Percentiles rank a stretch among this genome's conserved stretches.
Evolutionary conservation across 108 stramenopile genomes (phyloP).

Genomic region (Cyclotella kingstonii): DNA sequence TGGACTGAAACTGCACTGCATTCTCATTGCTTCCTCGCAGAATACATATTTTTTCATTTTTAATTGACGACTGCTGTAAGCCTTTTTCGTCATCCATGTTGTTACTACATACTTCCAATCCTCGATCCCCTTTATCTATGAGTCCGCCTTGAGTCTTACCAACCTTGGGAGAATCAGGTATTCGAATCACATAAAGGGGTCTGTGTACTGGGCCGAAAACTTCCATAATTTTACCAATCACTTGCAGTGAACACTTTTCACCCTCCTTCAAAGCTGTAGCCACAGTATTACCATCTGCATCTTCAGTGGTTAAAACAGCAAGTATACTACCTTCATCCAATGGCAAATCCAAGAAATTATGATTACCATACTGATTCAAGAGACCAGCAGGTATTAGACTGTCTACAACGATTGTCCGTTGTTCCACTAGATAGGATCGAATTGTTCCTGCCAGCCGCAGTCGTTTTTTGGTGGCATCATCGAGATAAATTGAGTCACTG

Average conservation of each 20-base stretch:
- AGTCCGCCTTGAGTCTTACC: background rate
- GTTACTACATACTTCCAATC: background rate
- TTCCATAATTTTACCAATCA: slow-evolving; percentile 76
- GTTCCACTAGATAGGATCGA: slow-evolving; percentile 57
- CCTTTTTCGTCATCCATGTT: no score
- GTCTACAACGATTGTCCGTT: slow-evolving; percentile 75
- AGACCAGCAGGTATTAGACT: slow-evolving; percentile 22
- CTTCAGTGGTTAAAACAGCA: slow-evolving; percentile 2
- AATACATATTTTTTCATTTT: no score
- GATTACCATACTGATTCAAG: slow-evolving; percentile 1
- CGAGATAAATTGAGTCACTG: background rate
- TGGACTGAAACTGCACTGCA: no score
- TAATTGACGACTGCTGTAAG: no score
- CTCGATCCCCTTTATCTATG: background rate
- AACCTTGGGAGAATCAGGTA: slow-evolving; percentile 35
- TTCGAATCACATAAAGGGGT: slow-evolving; percentile 80
- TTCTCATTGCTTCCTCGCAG: no score
- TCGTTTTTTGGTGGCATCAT: slow-evolving; percentile 10
- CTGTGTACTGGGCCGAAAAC: slow-evolving; percentile 82
- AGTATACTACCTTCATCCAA: slow-evolving; percentile 71
- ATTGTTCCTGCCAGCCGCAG: slow-evolving; percentile 57
- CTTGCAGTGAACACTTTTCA: slow-evolving; percentile 31
- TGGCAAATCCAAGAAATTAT: slow-evolving; percentile 13
- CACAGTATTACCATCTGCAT: background rate
- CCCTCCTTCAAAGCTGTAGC: slow-evolving; percentile 16